These are phyloP conservation scores for Herpetospermum pedunculosum DNA, from an alignment of 306 rosid genomes.

Conservation along the genomic window DNA sequence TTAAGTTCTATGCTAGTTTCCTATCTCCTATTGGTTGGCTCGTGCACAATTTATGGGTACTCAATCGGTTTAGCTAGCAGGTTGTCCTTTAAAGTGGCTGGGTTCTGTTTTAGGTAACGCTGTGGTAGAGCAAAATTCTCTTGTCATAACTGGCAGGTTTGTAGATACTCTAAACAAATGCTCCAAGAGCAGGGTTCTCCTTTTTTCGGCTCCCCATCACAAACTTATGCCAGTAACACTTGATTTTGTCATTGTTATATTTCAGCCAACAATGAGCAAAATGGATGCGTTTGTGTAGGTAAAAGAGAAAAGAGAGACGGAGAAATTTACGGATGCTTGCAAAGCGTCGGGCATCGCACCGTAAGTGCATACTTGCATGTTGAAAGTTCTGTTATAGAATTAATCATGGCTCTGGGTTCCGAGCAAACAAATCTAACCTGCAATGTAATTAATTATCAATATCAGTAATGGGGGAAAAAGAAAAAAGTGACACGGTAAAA, in stretches of 20 bases:
- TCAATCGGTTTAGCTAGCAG: neutral
- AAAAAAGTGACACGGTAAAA: neutral
- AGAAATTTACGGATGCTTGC: constrained; percentile 81
- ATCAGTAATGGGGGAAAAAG: constrained; percentile 2
- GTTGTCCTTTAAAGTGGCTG: neutral
- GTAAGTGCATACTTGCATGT: constrained; percentile 97
- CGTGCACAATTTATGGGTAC: neutral
- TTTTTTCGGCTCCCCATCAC: neutral
- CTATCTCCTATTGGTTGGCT: neutral
- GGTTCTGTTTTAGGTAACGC: neutral
- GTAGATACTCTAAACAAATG: neutral
- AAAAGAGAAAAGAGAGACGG: constrained; percentile 8
- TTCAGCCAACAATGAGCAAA: neutral
- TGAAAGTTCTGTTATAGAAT: constrained; percentile 84
- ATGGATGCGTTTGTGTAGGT: neutral
- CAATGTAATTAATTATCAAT: neutral
- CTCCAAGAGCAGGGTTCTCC: neutral
- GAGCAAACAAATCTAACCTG: constrained; percentile 97
- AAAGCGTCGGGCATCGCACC: constrained; percentile 69
- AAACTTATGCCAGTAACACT: neutral
- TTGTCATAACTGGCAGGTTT: neutral
- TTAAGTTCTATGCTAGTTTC: neutral
- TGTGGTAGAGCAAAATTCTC: neutral
- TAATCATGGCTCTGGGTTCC: constrained; percentile 67
- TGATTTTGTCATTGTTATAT: neutral